Conservation (phyloP, 768 basidiomycete species). For the Clitopilus hobsonii region DNA sequence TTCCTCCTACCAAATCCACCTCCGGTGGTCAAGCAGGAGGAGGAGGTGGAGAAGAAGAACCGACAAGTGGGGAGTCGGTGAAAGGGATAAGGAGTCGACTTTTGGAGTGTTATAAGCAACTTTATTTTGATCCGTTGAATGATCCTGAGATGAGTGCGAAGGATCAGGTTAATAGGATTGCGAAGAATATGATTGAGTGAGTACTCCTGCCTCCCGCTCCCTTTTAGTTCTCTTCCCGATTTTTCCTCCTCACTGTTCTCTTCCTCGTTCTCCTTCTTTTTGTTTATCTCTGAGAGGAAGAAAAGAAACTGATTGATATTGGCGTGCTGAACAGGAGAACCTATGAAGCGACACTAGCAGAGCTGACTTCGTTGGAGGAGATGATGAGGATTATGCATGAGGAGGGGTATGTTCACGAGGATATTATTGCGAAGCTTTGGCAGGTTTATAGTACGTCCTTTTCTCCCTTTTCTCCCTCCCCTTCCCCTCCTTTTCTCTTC, state of each 20-base stretch:
- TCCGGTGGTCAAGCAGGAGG: not conserved
- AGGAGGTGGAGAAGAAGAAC: not conserved
- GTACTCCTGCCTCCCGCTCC: constrained; percentile 16
- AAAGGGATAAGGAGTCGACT: constrained; percentile 86
- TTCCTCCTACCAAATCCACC: no score
- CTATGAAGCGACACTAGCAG: constrained; percentile 88
- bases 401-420: constrained; percentile 74
- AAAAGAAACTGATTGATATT: no score
- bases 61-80: constrained; percentile 50
- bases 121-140: constrained; percentile 85
- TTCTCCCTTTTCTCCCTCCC: not conserved
- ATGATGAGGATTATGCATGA: constrained; percentile 97
- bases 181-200: constrained; percentile 97
- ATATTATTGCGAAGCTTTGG: constrained; percentile 91
- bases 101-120: constrained; percentile 79
- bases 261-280: not conserved
- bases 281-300: no score
- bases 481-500: not conserved
- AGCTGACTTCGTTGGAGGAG: constrained; percentile 93
- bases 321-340: constrained; percentile 57
- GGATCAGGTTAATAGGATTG: constrained; percentile 85
- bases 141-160: constrained; percentile 61
- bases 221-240: not conserved
- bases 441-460: constrained; percentile 80
- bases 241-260: no score